These are phyloP conservation scores for Rhizopus arrhizus DNA, from an alignment of 371 early-diverging fungal genomes.

Conservation along the genomic window DNA sequence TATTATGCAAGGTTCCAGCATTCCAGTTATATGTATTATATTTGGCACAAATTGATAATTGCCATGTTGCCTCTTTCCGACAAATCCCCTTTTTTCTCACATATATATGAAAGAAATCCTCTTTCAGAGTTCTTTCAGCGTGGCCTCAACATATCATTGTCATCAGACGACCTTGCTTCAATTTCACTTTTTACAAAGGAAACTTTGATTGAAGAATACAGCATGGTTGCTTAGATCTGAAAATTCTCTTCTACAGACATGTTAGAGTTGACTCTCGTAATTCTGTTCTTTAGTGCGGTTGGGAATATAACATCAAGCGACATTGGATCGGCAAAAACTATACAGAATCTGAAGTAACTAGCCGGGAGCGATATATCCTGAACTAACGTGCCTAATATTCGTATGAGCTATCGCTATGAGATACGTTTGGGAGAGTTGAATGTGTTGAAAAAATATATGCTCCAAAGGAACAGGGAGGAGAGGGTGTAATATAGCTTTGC, in stretches of 20 bases:
- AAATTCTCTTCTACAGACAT: constrained; percentile 91
- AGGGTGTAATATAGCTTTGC: too few relatives aligned
- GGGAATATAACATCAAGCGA: constrained; percentile 84
- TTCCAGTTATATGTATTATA: constrained; percentile 96
- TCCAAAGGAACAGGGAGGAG: constrained; percentile 1
- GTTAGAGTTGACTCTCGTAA: constrained; percentile 96
- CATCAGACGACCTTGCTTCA: constrained; percentile 97
- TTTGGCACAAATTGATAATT: constrained; percentile 91
- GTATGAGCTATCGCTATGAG: constrained; percentile 81
- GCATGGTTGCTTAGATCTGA: constrained; percentile 97
- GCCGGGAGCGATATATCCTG: constrained; percentile 88
- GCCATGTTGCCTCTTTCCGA: constrained; percentile 98
- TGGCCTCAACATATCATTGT: constrained; percentile 92
- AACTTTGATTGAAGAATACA: constrained; percentile 97
- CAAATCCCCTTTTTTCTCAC: constrained; percentile 93
- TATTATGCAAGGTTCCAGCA: constrained; percentile 93
- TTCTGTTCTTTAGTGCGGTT: constrained; percentile 92
- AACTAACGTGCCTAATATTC: constrained; percentile 93
- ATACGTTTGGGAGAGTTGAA: constrained; percentile 82
- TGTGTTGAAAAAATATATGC: constrained; percentile 49
- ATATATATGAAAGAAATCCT: constrained; percentile 97
- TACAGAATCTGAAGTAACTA: constrained; percentile 70
- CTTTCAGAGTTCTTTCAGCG: constrained; percentile 91
- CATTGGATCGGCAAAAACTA: constrained; percentile 91
- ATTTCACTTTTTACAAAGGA: constrained; percentile 98